Evolutionary conservation across 2,329 filamentous ascomycete species (phyloP), one percentile per base, ranked within the genome.

Genomic region (Ophiocordyceps camponoti-floridani): DNA sequence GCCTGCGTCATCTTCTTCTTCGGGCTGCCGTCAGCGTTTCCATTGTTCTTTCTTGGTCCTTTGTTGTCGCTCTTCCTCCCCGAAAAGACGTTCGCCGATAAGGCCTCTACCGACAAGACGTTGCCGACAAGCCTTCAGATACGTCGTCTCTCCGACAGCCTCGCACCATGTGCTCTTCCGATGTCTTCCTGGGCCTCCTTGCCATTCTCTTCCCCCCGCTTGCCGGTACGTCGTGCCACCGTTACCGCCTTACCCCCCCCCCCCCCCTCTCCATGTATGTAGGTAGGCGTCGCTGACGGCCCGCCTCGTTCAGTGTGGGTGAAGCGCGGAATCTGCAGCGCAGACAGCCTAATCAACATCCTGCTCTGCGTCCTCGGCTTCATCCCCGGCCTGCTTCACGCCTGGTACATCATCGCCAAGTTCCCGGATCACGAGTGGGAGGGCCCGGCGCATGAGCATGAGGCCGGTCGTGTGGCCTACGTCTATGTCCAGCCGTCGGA

Each of bases 391-490:
- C 81, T 96, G 43, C 68, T 98, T 2, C 91, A 98, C 67, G 77
- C 88, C 50, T 96, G 91, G 89, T 98, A 96, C 72, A 94, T 96
- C 63, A 95, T 98, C 64, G 76, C 84, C 56, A 82, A 84, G 58
- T 84, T 82, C 61, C 91, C 91, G 47, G 89, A 95, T n/a, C 14
- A n/a, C 9, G 16, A 14, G 35, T 38, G 35, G 14, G 35, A 38
- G 9, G 35, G 48, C 53, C 73, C 38, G 70, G 79, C 47, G 74
- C 35, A 73, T 61, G 76, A 82, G 50, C 87, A 91, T 63, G 75
- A 84, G 52, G 65, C 69, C 52, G 68, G 72, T 52, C 72, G 70
- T 48, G 77, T 89, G 45, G 82, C 79, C 37, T 89, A 91, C 62
- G 83, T 93, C 60, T 83, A 85, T 58, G 82, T 86, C 47, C 72